Evolutionary conservation across 768 basidiomycete genomes (phyloP).

Genomic region (Coprinopsis sp.): DNA sequence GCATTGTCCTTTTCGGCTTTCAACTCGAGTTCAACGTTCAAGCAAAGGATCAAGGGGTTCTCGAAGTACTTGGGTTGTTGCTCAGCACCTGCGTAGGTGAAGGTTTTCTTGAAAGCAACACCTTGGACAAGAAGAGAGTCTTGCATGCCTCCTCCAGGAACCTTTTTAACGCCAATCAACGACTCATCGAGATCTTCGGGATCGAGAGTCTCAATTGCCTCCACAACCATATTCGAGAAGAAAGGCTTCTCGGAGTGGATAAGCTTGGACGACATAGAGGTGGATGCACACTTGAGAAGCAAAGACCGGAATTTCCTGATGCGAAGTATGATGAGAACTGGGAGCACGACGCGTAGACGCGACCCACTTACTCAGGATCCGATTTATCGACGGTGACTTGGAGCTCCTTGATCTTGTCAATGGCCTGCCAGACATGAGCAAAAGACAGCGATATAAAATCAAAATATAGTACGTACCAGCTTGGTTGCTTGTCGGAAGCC

Average conservation of each 20-base stretch:
- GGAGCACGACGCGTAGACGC: slow-evolving; percentile 4
- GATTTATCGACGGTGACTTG: slow-evolving; percentile 88
- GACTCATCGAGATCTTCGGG: slow-evolving; percentile 93
- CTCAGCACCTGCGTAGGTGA: slow-evolving; percentile 98
- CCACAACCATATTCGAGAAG: slow-evolving; percentile 98
- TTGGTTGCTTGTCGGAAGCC: slow-evolving; percentile 86
- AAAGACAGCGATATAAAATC: slow-evolving; percentile 6
- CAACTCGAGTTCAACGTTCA: slow-evolving; percentile 97
- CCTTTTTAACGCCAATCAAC: slow-evolving; percentile 96
- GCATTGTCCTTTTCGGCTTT: slow-evolving; percentile 99
- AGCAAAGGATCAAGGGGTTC: slow-evolving; percentile 83
- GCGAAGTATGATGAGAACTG: slow-evolving; percentile 15
- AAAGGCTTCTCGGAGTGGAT: slow-evolving; percentile 99
- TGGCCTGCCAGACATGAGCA: slow-evolving; percentile 47
- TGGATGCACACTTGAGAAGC: slow-evolving; percentile 93
- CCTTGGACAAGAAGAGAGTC: slow-evolving; percentile 87
- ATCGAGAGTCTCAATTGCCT: slow-evolving; percentile 90
- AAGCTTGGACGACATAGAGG: slow-evolving; percentile 99
- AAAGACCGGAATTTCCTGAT: slow-evolving; percentile 87
- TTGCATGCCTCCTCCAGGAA: slow-evolving; percentile 96
- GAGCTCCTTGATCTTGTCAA: slow-evolving; percentile 82
- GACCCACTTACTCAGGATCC: slow-evolving; percentile 70
- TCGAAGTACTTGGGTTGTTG: slow-evolving; percentile 95
- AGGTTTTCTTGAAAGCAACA: slow-evolving; percentile 99
- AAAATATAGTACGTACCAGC: slow-evolving; percentile 50